phyloP scores from a whole-genome alignment of 1,284 basidiomycete species.

The Exobasidium cylindrosporum region DNA sequence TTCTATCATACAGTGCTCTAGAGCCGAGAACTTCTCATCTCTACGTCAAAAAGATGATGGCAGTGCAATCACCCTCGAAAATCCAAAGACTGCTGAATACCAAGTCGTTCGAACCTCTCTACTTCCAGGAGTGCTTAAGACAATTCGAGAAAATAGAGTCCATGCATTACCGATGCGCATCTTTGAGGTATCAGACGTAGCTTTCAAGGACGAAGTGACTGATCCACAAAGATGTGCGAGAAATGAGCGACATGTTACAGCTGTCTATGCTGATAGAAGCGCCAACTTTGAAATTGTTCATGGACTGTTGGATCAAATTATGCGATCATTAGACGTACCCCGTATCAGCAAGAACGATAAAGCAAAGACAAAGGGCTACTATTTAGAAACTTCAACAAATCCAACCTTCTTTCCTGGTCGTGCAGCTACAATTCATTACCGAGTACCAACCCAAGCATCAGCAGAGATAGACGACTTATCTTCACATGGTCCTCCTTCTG shows the following conservation, averaged over 20 bases:
- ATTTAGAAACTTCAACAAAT: conserved; percentile 80
- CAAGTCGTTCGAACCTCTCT: conserved; percentile 95
- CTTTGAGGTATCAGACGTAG: conserved; percentile 91
- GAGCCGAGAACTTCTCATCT: conserved; percentile 95
- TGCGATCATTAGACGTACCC: conserved; percentile 89
- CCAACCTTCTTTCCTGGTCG: conserved; percentile 91
- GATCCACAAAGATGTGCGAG: conserved; percentile 72
- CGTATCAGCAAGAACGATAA: conserved; percentile 65
- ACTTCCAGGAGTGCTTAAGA: conserved; percentile 92
- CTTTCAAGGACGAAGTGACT: conserved; percentile 73
- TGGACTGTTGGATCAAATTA: conserved; percentile 85
- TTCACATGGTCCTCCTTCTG: background rate
- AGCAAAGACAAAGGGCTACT: conserved; percentile 70
- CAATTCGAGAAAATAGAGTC: conserved; percentile 90
- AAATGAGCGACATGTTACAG: conserved; percentile 82
- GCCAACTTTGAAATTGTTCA: conserved; percentile 97
- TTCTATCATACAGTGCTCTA: conserved; percentile 71
- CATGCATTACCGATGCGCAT: conserved; percentile 87
- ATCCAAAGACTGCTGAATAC: conserved; percentile 96
- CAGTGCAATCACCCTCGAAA: conserved; percentile 83
- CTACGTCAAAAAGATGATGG: conserved; percentile 82
- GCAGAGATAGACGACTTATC: background rate
- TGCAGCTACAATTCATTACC: conserved; percentile 84
- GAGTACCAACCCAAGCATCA: conserved; percentile 60
- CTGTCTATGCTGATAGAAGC: conserved; percentile 91